A percentile compares a stretch with the other conserved stretches of the same genome.
phyloP scores from a whole-genome alignment of 164 flowering plant species.

The Aristolochia fimbriata region DNA sequence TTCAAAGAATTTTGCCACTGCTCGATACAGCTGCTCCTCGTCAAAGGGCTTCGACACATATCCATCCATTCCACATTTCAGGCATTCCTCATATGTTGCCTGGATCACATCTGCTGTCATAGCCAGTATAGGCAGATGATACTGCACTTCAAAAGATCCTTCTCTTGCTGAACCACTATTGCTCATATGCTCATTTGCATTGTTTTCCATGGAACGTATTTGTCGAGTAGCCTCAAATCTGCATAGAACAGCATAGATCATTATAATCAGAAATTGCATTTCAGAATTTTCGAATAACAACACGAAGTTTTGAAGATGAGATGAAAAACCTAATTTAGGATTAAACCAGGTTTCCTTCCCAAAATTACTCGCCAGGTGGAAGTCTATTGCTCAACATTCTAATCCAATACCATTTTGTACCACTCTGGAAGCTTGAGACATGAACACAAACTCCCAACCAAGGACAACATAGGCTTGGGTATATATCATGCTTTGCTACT shows the following conservation, averaged over 20 bases:
- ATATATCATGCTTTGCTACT: no score
- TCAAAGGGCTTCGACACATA: slow-evolving; percentile 93
- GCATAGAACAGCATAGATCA: slow-evolving; percentile 11
- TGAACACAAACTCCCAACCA: no score
- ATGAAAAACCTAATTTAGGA: no score
- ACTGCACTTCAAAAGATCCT: slow-evolving; percentile 14
- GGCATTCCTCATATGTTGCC: slow-evolving; percentile 74
- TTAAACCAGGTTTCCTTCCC: no score
- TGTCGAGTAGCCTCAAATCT: slow-evolving; percentile 81
- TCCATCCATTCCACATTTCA: slow-evolving; percentile 87
- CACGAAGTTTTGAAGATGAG: no score
- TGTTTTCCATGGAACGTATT: slow-evolving; percentile 61
- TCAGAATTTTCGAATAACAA: no score
- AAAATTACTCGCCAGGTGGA: no score
- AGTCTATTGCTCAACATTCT: no score
- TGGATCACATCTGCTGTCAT: slow-evolving; percentile 97
- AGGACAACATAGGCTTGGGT: no score
- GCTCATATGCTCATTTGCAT: slow-evolving; percentile 38
- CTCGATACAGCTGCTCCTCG: slow-evolving; percentile 77
- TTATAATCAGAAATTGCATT: no score
- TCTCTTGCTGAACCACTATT: slow-evolving; percentile 19
- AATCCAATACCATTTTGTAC: no score
- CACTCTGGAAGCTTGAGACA: no score
- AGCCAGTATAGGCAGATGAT: slow-evolving; percentile 79
- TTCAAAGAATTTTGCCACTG: slow-evolving; percentile 66